Base-by-base conservation (phyloP, 192 early-diverging fungal species). In the Rhizophagus sp. region DNA sequence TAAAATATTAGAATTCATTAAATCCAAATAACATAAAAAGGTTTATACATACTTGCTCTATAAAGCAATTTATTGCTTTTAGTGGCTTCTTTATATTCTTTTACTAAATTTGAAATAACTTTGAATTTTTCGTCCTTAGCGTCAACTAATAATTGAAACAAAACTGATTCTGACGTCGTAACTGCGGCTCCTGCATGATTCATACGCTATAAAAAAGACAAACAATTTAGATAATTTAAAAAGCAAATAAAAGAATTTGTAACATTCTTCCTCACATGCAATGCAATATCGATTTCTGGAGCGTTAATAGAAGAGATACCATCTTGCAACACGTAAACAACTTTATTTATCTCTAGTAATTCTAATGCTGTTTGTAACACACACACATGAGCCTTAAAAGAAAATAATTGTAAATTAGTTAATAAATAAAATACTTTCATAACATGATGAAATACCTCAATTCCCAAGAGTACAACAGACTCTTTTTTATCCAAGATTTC, bases 361-460 rank as follows among this genome's bases (percentile, higher is more conserved):
- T 98, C 98, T 83, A 99, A 86, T 27, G 95, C 93, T 15, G 98
- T 98, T 85, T 99, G 98, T 52, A 96, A 78, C 7, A 99, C 93
- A 81, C 98, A 99, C 7, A 99, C 97, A 81, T 99, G 98, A 17
- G 95, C 89, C 89, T 94, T 27, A 41, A 19, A n/a, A 44, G 6
- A 81, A 10, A 17, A 15, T 75, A 17, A 25, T 2, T 24, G 13
- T 27, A 77, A 66, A 66, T 27, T 67, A 12, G 44, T 11, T 22
- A 81, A 57, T 19, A 68, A 17, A 47, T 30, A 5, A 65, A 33
- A 27, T 41, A 39, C 6, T 24, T 13, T 74, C 4, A 61, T 57
- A 25, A 30, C 25, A 44, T 15, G 24, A 10, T 12, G 33, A 30
- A 50, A 66, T 88, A 92, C 91, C 86, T 98, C 97, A 75, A 97